Conservation (phyloP, 2,329 filamentous ascomycete genomes). For the Fusarium sp. region DNA sequence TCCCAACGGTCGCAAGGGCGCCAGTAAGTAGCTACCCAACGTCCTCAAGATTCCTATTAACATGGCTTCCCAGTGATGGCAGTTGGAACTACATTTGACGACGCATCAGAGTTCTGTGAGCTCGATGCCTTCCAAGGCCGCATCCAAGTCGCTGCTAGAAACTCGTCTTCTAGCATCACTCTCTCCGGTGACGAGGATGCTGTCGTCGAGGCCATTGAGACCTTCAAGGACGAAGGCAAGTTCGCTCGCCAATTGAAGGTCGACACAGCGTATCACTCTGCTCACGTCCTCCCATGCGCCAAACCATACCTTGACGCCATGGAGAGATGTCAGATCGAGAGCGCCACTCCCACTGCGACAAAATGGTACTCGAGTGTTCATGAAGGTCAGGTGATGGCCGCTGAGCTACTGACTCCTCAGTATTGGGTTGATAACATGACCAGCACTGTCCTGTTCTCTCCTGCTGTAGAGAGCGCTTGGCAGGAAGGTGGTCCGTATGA, state of each 20-base stretch:
- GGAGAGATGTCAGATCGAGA: not conserved
- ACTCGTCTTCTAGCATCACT: not conserved
- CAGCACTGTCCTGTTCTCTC: not conserved
- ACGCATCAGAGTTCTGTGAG: not conserved
- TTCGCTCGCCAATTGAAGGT: not conserved
- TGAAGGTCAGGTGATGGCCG: fast-evolving
- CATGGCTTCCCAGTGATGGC: not conserved
- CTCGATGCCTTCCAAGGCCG: not conserved
- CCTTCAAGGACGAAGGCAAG: not conserved
- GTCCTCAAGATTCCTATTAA: fast-evolving
- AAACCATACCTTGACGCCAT: not conserved
- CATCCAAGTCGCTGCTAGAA: not conserved
- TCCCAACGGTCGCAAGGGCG: not conserved
- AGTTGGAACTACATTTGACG: not conserved
- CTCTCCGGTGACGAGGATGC: not conserved
- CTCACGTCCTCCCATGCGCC: not conserved
- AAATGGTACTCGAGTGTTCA: not conserved
- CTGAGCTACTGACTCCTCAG: not conserved
- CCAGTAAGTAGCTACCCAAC: fast-evolving
- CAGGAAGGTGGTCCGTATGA: not conserved
- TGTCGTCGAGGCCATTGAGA: fast-evolving
- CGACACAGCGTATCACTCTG: constrained; percentile 6
- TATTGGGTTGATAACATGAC: constrained; percentile 7
- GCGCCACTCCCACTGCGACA: not conserved
- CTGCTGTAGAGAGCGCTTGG: not conserved